These are phyloP conservation scores for Pyrenochaeta sp. DNA, from an alignment of 2,329 filamentous ascomycete genomes.

Conservation along the genomic window DNA sequence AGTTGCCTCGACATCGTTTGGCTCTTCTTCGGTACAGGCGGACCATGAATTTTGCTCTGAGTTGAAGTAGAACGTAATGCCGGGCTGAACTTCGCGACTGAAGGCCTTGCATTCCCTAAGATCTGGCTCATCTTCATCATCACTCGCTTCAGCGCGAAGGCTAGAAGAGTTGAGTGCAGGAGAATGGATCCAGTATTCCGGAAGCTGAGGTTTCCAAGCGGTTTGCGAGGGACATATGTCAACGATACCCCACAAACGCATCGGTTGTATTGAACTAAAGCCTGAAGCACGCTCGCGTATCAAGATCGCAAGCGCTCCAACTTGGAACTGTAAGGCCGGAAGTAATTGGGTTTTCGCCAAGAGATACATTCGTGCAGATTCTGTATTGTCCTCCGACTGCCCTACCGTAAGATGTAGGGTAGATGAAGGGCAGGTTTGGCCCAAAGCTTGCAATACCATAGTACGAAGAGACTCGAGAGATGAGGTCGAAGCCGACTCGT, in stretches of 20 bases:
- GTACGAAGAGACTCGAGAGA: slow-evolving; percentile 26
- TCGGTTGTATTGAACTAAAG: slow-evolving; percentile 50
- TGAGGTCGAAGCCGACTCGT: slow-evolving; percentile 1
- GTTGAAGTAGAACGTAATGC: slow-evolving; percentile 44
- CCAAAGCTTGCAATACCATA: slow-evolving; percentile 32
- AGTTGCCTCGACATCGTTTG: slow-evolving; percentile 2
- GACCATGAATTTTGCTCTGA: slow-evolving; percentile 33
- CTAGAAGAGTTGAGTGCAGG: neutral
- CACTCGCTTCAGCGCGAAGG: neutral
- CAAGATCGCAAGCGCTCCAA: slow-evolving; percentile 62
- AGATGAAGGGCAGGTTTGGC: slow-evolving; percentile 19
- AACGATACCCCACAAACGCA: slow-evolving; percentile 67
- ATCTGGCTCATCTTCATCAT: neutral
- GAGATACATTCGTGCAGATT: slow-evolving; percentile 60
- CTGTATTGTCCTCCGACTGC: slow-evolving; percentile 60
- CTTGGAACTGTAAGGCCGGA: slow-evolving; percentile 59
- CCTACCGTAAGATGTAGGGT: slow-evolving; percentile 68
- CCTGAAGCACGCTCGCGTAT: slow-evolving; percentile 55
- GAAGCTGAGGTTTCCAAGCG: neutral
- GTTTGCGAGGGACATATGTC: slow-evolving; percentile 28
- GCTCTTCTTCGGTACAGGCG: neutral
- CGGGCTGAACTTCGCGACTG: slow-evolving; percentile 27
- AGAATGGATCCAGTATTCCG: slow-evolving; percentile 24
- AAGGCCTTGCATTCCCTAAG: slow-evolving; percentile 1
- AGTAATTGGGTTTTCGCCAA: slow-evolving; percentile 62